These are phyloP conservation scores for Aspergillus phoenicis DNA, from an alignment of 2,329 filamentous ascomycete species.

Conservation along the genomic window DNA sequence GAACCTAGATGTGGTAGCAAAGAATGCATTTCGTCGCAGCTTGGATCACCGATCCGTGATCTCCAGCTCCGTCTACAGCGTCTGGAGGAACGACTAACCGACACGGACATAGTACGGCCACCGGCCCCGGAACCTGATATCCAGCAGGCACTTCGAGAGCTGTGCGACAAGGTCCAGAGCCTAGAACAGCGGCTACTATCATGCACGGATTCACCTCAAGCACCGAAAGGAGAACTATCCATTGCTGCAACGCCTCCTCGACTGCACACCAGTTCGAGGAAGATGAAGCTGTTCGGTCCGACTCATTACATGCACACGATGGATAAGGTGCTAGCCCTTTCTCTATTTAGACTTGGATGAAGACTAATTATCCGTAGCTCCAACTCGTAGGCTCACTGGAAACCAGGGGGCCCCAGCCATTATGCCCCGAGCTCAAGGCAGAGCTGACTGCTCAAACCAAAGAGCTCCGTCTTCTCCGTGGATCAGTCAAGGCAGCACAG, in stretches of 20 bases:
- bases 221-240: neutral
- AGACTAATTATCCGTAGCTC: slow-evolving; percentile 13
- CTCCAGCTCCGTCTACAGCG: slow-evolving; percentile 11
- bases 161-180: slow-evolving; percentile 8
- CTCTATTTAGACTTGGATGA: neutral
- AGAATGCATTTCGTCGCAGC: neutral
- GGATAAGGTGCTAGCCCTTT: slow-evolving; percentile 13
- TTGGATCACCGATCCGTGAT: neutral
- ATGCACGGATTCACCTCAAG: neutral
- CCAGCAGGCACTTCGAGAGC: slow-evolving; percentile 7
- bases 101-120: neutral
- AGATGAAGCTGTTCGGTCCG: slow-evolving; percentile 20
- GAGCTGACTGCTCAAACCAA: slow-evolving; percentile 18
- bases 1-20: neutral
- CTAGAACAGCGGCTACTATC: slow-evolving; percentile 13
- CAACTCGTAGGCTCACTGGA: slow-evolving; percentile 9
- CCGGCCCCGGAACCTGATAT: neutral
- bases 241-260: slow-evolving; percentile 8
- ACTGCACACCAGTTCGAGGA: slow-evolving; percentile 12
- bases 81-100: slow-evolving; percentile 6
- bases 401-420: slow-evolving; percentile 12
- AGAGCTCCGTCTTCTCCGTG: slow-evolving; percentile 23
- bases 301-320: slow-evolving; percentile 18
- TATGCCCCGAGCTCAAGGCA: slow-evolving; percentile 14
- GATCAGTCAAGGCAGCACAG: slow-evolving; percentile 24